Conservation (phyloP, 176 grass and related monocot genomes). For the Triticum monococcum region DNA sequence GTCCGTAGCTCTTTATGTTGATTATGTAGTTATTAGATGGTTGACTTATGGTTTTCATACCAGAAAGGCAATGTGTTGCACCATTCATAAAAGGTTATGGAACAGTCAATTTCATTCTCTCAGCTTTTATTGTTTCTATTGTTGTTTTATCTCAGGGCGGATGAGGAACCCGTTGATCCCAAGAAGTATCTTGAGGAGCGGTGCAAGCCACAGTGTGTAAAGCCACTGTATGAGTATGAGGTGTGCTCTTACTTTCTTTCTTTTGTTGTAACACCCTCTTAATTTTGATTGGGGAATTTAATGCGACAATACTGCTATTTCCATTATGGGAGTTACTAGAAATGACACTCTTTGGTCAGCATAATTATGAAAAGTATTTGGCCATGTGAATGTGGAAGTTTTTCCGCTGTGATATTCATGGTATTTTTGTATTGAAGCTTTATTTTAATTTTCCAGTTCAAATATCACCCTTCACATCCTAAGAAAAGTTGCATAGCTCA, state of each 20-base stretch:
- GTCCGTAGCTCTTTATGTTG: not conserved
- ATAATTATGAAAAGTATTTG: not conserved
- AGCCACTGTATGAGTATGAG: conserved; percentile 56
- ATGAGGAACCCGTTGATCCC: conserved; percentile 59
- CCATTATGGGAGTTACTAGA: not conserved
- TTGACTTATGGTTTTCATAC: not conserved
- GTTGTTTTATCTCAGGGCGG: conserved; percentile 33
- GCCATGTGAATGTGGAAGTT: not conserved
- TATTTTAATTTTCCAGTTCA: not conserved
- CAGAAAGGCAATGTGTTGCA: not conserved
- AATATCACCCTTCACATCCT: not conserved
- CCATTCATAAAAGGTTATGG: not conserved
- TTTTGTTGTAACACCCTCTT: not conserved
- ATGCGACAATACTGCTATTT: not conserved
- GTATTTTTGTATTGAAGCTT: not conserved
- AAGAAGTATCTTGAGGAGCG: conserved; percentile 67
- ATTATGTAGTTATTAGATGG: not conserved
- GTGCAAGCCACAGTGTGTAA: conserved; percentile 72
- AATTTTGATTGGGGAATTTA: not conserved
- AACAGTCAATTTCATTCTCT: not conserved
- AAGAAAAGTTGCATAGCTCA: conserved; percentile 1
- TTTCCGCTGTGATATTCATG: not conserved
- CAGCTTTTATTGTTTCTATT: not conserved
- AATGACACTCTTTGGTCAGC: not conserved
- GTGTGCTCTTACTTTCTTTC: conserved; percentile 27